Evolutionary conservation across 2,329 filamentous ascomycete genomes (phyloP).

Genomic region (Phoma sp.): DNA sequence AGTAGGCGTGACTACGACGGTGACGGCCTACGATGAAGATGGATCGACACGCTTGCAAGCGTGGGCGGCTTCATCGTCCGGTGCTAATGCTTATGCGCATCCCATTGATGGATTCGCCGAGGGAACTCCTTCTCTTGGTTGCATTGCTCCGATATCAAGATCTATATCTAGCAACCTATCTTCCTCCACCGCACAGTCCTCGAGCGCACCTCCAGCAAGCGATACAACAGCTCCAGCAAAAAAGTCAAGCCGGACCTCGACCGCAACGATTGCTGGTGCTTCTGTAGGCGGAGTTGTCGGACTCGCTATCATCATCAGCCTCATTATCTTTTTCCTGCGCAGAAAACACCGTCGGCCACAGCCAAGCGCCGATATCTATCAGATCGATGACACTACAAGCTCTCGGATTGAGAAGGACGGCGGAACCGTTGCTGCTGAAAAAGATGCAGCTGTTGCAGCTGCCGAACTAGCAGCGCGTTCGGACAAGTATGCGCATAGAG

Average conservation of each 20-base stretch:
- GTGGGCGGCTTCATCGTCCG: constrained; percentile 12
- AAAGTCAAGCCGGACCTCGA: constrained; percentile 8
- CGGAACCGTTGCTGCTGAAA: background rate
- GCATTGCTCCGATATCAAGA: constrained; percentile 3
- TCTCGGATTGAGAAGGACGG: background rate
- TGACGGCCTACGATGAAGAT: constrained; percentile 25
- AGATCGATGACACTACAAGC: constrained; percentile 11
- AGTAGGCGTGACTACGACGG: constrained; percentile 21
- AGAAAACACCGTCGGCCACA: constrained; percentile 9
- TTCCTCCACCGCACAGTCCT: background rate
- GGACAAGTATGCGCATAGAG: constrained; percentile 1
- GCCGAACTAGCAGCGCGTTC: constrained; percentile 4
- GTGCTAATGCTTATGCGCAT: constrained; percentile 35
- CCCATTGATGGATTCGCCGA: constrained; percentile 39
- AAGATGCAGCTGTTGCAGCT: background rate
- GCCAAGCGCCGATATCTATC: constrained; percentile 11
- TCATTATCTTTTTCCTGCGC: constrained; percentile 24
- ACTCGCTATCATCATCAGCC: constrained; percentile 24
- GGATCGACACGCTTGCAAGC: constrained; percentile 22
- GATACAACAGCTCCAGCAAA: background rate
- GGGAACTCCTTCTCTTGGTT: constrained; percentile 21
- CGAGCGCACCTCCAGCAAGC: background rate
- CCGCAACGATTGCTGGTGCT: constrained; percentile 32
- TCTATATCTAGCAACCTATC: background rate
- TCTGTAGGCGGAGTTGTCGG: constrained; percentile 23